These are phyloP conservation scores for Aspergillus affinis DNA, from an alignment of 495 filamentous ascomycete species.

Conservation along the genomic window DNA sequence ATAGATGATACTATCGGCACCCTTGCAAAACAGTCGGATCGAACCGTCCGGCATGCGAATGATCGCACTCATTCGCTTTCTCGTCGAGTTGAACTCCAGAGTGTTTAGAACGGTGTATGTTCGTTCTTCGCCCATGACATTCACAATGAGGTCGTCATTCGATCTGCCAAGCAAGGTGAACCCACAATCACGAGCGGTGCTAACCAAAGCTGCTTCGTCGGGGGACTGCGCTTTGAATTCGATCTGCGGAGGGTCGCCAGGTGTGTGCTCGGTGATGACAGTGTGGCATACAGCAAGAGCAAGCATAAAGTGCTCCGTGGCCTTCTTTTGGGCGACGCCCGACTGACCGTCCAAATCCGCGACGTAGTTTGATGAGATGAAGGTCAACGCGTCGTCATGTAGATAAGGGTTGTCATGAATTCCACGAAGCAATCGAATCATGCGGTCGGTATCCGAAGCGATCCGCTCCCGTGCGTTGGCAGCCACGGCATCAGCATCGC, in stretches of 20 bases:
- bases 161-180: slow-evolving; percentile 89
- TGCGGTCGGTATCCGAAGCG: slow-evolving; percentile 67
- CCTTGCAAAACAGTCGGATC: slow-evolving; percentile 95
- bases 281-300: slow-evolving; percentile 94
- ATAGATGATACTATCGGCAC: slow-evolving; percentile 96
- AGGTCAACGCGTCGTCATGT: slow-evolving; percentile 84
- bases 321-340: slow-evolving; percentile 71
- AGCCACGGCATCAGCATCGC: slow-evolving; percentile 78
- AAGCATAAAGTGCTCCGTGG: slow-evolving; percentile 90
- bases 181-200: slow-evolving; percentile 92
- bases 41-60: slow-evolving; percentile 92
- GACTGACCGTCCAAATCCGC: slow-evolving; percentile 74
- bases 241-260: slow-evolving; percentile 84
- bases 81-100: slow-evolving; percentile 94
- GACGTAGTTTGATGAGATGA: slow-evolving; percentile 86
- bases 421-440: slow-evolving; percentile 69
- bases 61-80: slow-evolving; percentile 98
- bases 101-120: slow-evolving; percentile 90
- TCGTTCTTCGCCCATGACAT: slow-evolving; percentile 80
- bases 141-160: slow-evolving; percentile 75
- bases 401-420: slow-evolving; percentile 91
- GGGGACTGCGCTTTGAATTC: slow-evolving; percentile 97
- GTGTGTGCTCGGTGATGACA: slow-evolving; percentile 86
- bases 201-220: slow-evolving; percentile 92
- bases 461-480: slow-evolving; percentile 75